These are phyloP conservation scores for Kazachstania martiniae DNA, from an alignment of 805 yeast genomes.

Conservation along the genomic window DNA sequence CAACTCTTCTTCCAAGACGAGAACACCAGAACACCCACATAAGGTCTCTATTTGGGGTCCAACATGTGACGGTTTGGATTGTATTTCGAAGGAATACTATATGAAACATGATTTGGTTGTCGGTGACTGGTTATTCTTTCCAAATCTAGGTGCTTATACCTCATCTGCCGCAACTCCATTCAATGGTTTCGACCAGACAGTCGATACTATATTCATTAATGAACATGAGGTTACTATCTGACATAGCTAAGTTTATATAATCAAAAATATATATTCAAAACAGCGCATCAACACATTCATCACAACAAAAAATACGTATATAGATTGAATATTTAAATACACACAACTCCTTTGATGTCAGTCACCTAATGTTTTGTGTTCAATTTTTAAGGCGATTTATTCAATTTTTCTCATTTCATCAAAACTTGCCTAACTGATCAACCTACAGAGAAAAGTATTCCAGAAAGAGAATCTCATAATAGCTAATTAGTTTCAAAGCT, in stretches of 20 bases:
- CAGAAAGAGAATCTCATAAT: no score
- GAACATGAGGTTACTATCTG: slow-evolving; percentile 19
- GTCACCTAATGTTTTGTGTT: no score
- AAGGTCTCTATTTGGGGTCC: slow-evolving; percentile 91
- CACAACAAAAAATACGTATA: not conserved
- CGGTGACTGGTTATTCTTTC: slow-evolving; percentile 90
- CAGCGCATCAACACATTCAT: no score
- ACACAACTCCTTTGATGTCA: no score
- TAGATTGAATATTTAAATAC: not conserved
- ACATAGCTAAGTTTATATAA: not conserved
- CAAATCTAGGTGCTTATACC: slow-evolving; percentile 84
- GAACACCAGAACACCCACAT: slow-evolving; percentile 13
- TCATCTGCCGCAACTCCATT: slow-evolving; percentile 84
- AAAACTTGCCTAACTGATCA: no score
- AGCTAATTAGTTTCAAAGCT: no score
- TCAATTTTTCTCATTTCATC: not conserved
- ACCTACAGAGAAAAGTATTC: no score
- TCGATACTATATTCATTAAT: slow-evolving; percentile 54
- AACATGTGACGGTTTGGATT: slow-evolving; percentile 93
- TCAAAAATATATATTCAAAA: no score
- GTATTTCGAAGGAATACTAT: slow-evolving; percentile 44
- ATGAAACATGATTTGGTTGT: slow-evolving; percentile 54
- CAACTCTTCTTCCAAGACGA: slow-evolving; percentile 14
- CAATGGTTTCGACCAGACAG: slow-evolving; percentile 69
- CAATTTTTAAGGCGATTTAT: not conserved